Base-by-base conservation (phyloP, 202 grass and related monocot genomes). In the Schoenoplectus triqueter region DNA sequence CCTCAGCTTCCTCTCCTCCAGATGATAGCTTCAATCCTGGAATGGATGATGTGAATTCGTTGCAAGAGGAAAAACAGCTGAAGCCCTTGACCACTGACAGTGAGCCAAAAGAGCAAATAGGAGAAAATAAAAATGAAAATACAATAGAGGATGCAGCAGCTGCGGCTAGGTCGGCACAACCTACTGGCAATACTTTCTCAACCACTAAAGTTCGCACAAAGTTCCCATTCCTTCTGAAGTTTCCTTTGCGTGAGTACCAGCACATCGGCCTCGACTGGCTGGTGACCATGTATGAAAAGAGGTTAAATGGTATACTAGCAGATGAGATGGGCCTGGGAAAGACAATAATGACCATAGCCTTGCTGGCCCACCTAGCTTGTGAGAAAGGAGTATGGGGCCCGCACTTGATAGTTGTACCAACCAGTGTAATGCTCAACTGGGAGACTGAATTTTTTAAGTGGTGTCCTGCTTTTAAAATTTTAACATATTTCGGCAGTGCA, bases 281-380 rank as follows among this genome's bases (percentile, higher is more conserved):
- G 60, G 96, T 96, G 70, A 92, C 96, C 69, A 96, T 99, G 96
- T 96, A 99, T 73, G 96, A 99, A 84, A 92, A 96, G 84, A 94
- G 96, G 75, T 84, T 99, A 82, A 99, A 99, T 90, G 96, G 96
- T 88, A 99, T 99, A 94, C 78, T 99, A 78, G 96, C 96, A 65
- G 96, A 99, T 89, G 96, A 99, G 89, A 99, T 99, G 96, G 96
- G 96, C 73, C 82, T 99, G 70, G 96, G 96, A 22, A 99, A 99
- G 88, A 99, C 96, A 14, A 99, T 99, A 69, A 99, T 99, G 96
- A 99, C 96, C 63, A 99, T 99, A 86, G 92, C 96, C 44, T 89
- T 99, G 86, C 82, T 99, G 48, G 93, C 93, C 63, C 96, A 99
- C 66, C 90, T 99, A 68, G 96, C 96, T 45, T 99, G 96, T 87